Evolutionary conservation across 225 moss, liverwort and hornwort genomes (phyloP).

Genomic region (Physcomitrium patens): DNA sequence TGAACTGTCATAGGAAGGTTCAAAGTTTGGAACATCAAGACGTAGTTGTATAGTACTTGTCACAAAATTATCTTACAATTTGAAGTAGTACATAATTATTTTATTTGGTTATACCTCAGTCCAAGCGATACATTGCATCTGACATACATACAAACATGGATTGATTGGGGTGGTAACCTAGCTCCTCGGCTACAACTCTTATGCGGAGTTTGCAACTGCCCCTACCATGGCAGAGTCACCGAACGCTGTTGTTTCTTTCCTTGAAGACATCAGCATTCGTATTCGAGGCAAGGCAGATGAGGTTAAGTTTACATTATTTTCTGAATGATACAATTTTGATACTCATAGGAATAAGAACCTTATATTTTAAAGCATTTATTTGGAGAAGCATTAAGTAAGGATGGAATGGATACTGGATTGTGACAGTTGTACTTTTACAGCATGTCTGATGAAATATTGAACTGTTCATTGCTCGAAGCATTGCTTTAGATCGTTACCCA

Average conservation of each 20-base stretch:
- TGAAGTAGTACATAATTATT: background rate
- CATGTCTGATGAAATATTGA: background rate
- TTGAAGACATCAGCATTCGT: conserved; percentile 77
- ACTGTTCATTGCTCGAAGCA: conserved; percentile 4
- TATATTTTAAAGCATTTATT: too few species aligned
- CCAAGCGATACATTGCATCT: conserved; percentile 22
- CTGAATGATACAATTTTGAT: too few species aligned
- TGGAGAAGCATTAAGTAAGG: too few species aligned
- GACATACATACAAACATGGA: conserved; percentile 28
- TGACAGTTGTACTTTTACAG: background rate
- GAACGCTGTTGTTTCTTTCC: conserved; percentile 81
- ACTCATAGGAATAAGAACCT: too few species aligned
- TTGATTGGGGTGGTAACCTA: conserved; percentile 46
- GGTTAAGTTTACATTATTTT: conserved; percentile 36
- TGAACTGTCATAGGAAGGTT: background rate
- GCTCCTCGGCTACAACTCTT: conserved; percentile 91
- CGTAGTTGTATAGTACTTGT: conserved; percentile 16
- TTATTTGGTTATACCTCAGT: background rate
- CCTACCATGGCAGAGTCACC: conserved; percentile 96
- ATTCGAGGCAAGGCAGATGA: conserved; percentile 89
- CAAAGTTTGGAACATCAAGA: too few species aligned
- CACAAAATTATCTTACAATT: background rate
- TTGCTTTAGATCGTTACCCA: conserved; percentile 12
- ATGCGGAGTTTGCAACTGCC: conserved; percentile 90
- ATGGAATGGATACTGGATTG: background rate